Evolutionary conservation across 805 yeast species (phyloP).

Genomic region (Tetrapisispora taiwanensis): DNA sequence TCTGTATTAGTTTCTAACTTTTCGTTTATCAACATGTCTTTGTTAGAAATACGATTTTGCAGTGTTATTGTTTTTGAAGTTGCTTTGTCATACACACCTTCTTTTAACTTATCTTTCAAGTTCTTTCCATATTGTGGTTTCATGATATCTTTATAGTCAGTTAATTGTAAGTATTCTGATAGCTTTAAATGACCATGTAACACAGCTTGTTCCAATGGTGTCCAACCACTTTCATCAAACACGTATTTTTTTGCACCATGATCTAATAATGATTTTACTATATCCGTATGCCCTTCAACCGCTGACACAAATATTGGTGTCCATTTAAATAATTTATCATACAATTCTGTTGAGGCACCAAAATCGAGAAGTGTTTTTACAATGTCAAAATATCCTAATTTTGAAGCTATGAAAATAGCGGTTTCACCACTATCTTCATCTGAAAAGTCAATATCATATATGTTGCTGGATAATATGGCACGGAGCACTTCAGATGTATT

Average conservation of each 20-base stretch:
- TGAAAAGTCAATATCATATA: conserved; percentile 53
- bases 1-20: conserved; percentile 54
- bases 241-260: conserved; percentile 44
- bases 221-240: conserved; percentile 85
- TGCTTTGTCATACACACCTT: background rate
- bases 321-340: conserved; percentile 82
- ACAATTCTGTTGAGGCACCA: conserved; percentile 65
- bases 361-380: conserved; percentile 45
- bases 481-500: background rate
- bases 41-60: background rate
- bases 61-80: no score
- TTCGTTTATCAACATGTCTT: background rate
- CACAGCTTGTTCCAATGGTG: conserved; percentile 94
- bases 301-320: conserved; percentile 88
- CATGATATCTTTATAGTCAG: conserved; percentile 14
- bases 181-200: conserved; percentile 75
- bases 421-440: conserved; percentile 63
- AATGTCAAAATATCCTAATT: conserved; percentile 43
- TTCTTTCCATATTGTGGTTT: conserved; percentile 11
- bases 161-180: conserved; percentile 44
- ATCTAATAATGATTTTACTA: conserved; percentile 45
- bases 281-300: conserved; percentile 60
- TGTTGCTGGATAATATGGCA: conserved; percentile 42
- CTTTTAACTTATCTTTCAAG: background rate
- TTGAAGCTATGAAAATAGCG: conserved; percentile 71